Base-by-base conservation (phyloP, 306 rosid species). In the Vigna unguiculata region DNA sequence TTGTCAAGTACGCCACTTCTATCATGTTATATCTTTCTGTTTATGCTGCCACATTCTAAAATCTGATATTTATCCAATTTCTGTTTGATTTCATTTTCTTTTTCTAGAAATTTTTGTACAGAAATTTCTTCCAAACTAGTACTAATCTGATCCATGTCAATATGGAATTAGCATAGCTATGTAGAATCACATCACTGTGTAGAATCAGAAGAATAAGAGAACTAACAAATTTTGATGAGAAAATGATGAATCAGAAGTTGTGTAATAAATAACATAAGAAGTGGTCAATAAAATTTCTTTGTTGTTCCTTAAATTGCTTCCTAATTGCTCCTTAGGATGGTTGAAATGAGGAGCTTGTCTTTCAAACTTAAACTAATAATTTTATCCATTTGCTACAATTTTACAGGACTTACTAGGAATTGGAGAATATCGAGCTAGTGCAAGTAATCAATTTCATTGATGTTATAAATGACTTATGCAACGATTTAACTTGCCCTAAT, bases 361-460 rank as follows among this genome's bases (percentile, higher is more conserved):
- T 69, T 47, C 63, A 43, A 51, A 36, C 51, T 40, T 74, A 32
- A 47, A 55, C 64, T 58, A 34, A 60, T 45, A 13, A 55, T 21
- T 21, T 65, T 67, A 21, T 66, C 25, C 7, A 38, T 19, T n/a
- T 41, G 45, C 13, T 40, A 40, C 68, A 38, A 77, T 47, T 61
- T 75, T 83, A 69, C 89, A 94, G 98, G 97, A 94, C 82, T 80
- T 94, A 83, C 87, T 94, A 12, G 98, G 98, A 74, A 91, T 94
- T 10, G 98, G 98, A 82, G 98, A 91, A 78, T 94, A 90, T 74
- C 87, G 95, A 74, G 91, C 96, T 5, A 91, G 96, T 47, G 90
- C 75, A 52, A 24, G 91, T 43, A 80, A 72, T 82, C 90, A 87
- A 72, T 85, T 78, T 78, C 79, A 69, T 41, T 60, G 72, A 69